Base-by-base conservation (phyloP, 1,139 yeast genomes). In the Saccharomyces hybrid region DNA sequence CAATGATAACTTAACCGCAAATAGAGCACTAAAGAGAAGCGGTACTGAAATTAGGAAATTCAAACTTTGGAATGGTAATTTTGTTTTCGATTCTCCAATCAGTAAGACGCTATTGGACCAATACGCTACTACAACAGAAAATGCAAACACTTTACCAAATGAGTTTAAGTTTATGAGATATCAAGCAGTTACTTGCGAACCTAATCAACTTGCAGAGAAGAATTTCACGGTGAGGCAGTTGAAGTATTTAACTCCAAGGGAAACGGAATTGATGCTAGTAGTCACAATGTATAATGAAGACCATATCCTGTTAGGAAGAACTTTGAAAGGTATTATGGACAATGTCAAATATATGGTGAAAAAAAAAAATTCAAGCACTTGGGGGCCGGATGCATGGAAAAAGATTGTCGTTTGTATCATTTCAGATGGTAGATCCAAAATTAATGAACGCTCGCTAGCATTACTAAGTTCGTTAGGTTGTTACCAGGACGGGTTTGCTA, bases 211-310 rank as follows among this genome's bases (percentile, higher is more conserved):
- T 69, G 77, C 79, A 4, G 70, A 71, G 25, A 84, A 84, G 50
- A 96, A 96, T 7, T 93, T 88, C 71, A 81, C 85, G 3, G 76
- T 93, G 49, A 80, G 99, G 65, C 86, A 91, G 26, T 78, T 84
- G 47, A 81, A 81, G 59, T 77, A 79, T 61, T 76, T 80, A 59
- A 78, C 75, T 52, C 86, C 86, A 28, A 83, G 98, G 68, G 86
- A 84, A 61, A 91, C 97, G 0, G 99, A 93, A 71, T 74, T 93
- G 52, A 82, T 93, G 59, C 80, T 93, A 55, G 91, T 96, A 59
- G 80, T 93, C 54, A 93, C 99, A 13, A 88, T 91, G 85, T 93
- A 91, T 72, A 91, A 91, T 67, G 99, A 93, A 73, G 95, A 88
- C 70, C 96, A 90, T 69, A 79, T 80, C 54, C 77, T 96, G 8